Evolutionary conservation across 2,329 filamentous ascomycete species (phyloP).

Genomic region (Ophiocordyceps polyrhachis-furcata): DNA sequence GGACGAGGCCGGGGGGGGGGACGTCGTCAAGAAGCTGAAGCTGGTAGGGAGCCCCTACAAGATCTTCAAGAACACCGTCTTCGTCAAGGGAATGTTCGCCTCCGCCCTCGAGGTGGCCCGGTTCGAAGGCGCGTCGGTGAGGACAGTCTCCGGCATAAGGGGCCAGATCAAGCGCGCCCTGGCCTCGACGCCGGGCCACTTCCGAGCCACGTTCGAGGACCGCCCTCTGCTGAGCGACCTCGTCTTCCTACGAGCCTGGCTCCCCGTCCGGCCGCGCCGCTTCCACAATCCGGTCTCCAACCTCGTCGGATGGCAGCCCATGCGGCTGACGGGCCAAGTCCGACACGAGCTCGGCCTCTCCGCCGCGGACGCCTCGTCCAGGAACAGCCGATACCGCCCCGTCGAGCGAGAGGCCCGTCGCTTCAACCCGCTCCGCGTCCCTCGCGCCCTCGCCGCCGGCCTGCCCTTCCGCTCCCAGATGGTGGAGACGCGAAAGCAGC

Average conservation of each 20-base stretch:
- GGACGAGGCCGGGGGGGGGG: conserved; percentile 69
- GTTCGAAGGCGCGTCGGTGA: conserved; percentile 90
- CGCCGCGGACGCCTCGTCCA: conserved; percentile 66
- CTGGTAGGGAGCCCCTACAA: conserved; percentile 87
- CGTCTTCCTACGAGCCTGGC: conserved; percentile 92
- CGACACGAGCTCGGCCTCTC: conserved; percentile 56
- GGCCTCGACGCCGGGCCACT: conserved; percentile 83
- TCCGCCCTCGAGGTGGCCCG: conserved; percentile 87
- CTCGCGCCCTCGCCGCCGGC: conserved; percentile 58
- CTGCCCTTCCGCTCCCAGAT: conserved; percentile 91
- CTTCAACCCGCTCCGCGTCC: conserved; percentile 67
- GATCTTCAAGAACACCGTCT: conserved; percentile 98
- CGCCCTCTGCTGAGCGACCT: conserved; percentile 96
- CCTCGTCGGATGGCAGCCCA: conserved; percentile 77
- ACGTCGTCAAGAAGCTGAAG: conserved; percentile 99
- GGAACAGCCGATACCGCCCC: conserved; percentile 68
- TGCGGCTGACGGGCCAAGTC: conserved; percentile 88
- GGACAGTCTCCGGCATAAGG: conserved; percentile 85
- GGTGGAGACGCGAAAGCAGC: conserved; percentile 59
- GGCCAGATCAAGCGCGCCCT: conserved; percentile 96
- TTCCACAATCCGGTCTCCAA: conserved; percentile 97
- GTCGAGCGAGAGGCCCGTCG: conserved; percentile 48
- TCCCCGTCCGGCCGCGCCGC: conserved; percentile 80
- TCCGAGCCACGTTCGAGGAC: conserved; percentile 95
- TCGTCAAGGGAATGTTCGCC: conserved; percentile 98